Conservation (phyloP, 1,284 basidiomycete species). For the Vanrija sp. region DNA sequence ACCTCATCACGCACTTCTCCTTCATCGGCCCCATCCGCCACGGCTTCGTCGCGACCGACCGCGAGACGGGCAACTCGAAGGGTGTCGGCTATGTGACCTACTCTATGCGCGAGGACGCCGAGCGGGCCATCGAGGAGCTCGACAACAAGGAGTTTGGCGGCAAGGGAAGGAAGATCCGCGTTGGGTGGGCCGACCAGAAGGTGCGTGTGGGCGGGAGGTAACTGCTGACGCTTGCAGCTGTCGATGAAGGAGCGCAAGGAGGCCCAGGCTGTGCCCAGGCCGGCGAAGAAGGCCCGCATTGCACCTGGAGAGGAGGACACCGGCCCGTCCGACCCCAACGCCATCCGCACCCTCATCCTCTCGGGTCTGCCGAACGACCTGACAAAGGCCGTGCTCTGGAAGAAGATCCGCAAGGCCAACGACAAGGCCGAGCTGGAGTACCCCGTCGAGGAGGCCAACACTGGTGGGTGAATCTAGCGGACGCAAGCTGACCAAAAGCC, state of each 20-base stretch:
- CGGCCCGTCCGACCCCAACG: constrained; percentile 58
- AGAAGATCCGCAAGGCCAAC: constrained; percentile 73
- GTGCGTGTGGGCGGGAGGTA: constrained; percentile 47
- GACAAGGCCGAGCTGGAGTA: constrained; percentile 61
- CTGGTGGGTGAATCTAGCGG: too few relatives aligned
- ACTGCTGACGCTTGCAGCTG: background rate
- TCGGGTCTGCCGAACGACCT: constrained; percentile 66
- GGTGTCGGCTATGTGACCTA: constrained; percentile 98
- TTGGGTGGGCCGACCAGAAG: constrained; percentile 76
- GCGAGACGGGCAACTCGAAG: constrained; percentile 74
- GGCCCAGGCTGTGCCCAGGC: constrained; percentile 4
- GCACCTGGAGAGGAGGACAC: constrained; percentile 3
- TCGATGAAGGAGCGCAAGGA: constrained; percentile 6
- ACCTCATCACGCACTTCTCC: constrained; percentile 88
- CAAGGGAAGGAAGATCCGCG: constrained; percentile 64
- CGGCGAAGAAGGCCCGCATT: constrained; percentile 16
- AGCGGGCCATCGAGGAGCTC: constrained; percentile 60
- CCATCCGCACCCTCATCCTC: constrained; percentile 74
- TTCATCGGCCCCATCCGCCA: constrained; percentile 90
- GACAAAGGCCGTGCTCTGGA: constrained; percentile 76
- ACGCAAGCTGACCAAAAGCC: constrained; percentile 51
- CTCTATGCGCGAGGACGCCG: constrained; percentile 83
- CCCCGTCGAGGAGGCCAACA: constrained; percentile 53
- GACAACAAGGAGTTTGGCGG: constrained; percentile 56
- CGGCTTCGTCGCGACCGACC: constrained; percentile 80